phyloP scores from a whole-genome alignment of 169 alveolate genomes.

The Plasmodium berghei region DNA sequence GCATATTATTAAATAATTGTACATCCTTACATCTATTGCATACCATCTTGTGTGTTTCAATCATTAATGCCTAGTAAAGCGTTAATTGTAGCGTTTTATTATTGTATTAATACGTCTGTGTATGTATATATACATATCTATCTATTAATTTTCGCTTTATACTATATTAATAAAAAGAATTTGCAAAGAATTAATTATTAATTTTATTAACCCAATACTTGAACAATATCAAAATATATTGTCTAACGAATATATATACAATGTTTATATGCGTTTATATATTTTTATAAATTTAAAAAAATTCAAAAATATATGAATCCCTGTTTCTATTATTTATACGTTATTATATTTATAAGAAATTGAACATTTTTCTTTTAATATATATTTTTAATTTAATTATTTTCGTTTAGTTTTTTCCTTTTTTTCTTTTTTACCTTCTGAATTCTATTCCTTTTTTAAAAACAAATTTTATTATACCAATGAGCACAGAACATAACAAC shows the following conservation, averaged over 20 bases:
- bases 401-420: constrained; percentile 11
- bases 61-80: too few species aligned
- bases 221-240: background rate
- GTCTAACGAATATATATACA: constrained; percentile 7
- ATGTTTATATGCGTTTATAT: too few species aligned
- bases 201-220: constrained; percentile 17
- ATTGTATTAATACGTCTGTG: too few species aligned
- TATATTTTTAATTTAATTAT: constrained; percentile 24
- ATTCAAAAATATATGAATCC: background rate
- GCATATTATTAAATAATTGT: too few species aligned
- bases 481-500: constrained; percentile 44
- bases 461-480: background rate
- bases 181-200: constrained; percentile 18
- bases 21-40: too few species aligned
- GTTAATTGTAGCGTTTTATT: too few species aligned
- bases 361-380: background rate
- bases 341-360: constrained; percentile 7
- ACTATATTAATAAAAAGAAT: background rate
- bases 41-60: too few species aligned
- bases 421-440: background rate
- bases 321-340: background rate
- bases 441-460: background rate
- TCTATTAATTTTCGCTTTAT: too few species aligned
- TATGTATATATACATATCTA: too few species aligned
- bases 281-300: background rate